Base-by-base conservation (phyloP, 1,284 basidiomycete genomes). In the Sphagnurus paluster region DNA sequence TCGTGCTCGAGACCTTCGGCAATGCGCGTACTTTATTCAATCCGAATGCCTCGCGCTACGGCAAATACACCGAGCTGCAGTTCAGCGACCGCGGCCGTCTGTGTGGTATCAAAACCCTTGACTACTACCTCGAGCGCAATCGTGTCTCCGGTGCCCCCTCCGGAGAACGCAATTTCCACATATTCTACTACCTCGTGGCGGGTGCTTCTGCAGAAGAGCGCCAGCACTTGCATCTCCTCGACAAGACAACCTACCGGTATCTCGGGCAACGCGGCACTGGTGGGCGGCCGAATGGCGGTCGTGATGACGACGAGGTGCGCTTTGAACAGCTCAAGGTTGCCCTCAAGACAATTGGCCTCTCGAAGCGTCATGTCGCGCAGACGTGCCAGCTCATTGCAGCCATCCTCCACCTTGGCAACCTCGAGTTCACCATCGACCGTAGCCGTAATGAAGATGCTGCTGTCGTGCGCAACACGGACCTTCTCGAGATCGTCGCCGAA, bases 141-240 rank as follows among this genome's bases (percentile, higher is more conserved):
- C 82, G 92, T 13, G 90, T 96, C 14, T 79, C 88, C 4, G 82
- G 83, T 32, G 82, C 87, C 0, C 87, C 87, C 3, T 87, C 81
- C 0, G 92, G 92, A 44, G 93, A 97, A 66, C 82, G 94, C 20
- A 98, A 96, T 58, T 99, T 98, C 67, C 94, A 98, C 66, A 90
- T 96, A 38, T 97, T 98, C 68, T 96, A 98, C 67, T 95, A 97
- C 67, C 82, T 98, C 58, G 82, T 94, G 45, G 87, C 93, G 1
- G 96, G 96, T 32, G 92, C 94, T 1, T 82, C 87, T 0, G 66
- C 80, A 0, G 95, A 98, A 59, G 96, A 98, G 64, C 75, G 91
- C 30, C 79, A 87, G 34, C 91, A 95, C 64, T 80, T 99, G 43
- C 87, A 88, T 53, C 79, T 98, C 13, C 71, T 79, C 38, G 87